These are phyloP conservation scores for Trichosporon sp. DNA, from an alignment of 1,284 basidiomycete species.

Conservation along the genomic window DNA sequence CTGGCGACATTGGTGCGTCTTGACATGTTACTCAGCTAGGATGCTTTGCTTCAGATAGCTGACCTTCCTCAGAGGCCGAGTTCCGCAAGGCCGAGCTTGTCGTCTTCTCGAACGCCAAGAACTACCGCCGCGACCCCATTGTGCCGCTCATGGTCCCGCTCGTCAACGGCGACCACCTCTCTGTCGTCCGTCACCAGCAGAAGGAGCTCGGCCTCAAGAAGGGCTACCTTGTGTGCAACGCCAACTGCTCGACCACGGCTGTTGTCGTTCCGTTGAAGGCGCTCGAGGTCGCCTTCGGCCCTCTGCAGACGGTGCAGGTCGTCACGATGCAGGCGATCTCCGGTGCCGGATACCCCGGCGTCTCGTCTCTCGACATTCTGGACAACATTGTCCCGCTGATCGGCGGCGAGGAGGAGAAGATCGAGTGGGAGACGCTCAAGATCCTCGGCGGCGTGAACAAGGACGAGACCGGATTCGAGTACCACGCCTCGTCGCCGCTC, in stretches of 20 bases:
- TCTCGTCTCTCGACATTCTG: conserved; percentile 82
- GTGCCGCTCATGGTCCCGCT: conserved; percentile 98
- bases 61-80: conserved; percentile 60
- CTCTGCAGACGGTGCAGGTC: conserved; percentile 80
- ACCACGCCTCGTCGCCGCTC: conserved; percentile 71
- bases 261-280: conserved; percentile 88
- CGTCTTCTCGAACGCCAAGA: conserved; percentile 98
- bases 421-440: conserved; percentile 97
- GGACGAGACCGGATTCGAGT: conserved; percentile 65
- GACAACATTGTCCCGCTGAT: conserved; percentile 98
- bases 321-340: conserved; percentile 98
- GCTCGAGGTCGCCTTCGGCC: conserved; percentile 86
- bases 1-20: conserved; percentile 81
- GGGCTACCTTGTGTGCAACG: conserved; percentile 97
- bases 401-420: conserved; percentile 82
- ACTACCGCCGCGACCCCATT: conserved; percentile 83
- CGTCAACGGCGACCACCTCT: conserved; percentile 83
- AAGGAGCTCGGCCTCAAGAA: conserved; percentile 65
- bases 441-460: conserved; percentile 78
- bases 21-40: no score
- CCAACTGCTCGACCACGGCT: conserved; percentile 96
- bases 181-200: conserved; percentile 78
- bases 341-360: conserved; percentile 93
- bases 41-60: background rate
- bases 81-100: conserved; percentile 83